Evolutionary conservation across 306 rosid genomes (phyloP).

Genomic region (Cicer judaicum): DNA sequence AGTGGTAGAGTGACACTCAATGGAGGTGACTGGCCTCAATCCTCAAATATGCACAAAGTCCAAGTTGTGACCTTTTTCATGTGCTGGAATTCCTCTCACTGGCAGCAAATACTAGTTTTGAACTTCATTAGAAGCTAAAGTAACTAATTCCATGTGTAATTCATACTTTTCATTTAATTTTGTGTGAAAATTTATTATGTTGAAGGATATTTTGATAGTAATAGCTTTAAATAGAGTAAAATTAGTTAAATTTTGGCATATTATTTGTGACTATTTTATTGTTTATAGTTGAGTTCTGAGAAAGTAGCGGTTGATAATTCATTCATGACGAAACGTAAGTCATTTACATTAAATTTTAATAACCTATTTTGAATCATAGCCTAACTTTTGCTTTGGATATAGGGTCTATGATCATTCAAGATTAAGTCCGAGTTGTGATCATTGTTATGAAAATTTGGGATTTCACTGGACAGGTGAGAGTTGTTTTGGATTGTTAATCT

Average conservation of each 20-base stretch:
- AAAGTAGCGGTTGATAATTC: neutral
- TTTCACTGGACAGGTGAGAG: neutral
- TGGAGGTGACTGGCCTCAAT: neutral
- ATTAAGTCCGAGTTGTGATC: neutral
- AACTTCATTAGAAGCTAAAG: no score
- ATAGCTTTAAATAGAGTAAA: no score
- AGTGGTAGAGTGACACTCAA: no score
- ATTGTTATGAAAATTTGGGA: neutral
- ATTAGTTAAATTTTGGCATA: no score
- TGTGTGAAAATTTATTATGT: no score
- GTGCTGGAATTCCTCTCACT: slow-evolving; percentile 3
- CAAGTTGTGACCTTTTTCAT: neutral
- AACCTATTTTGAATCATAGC: neutral
- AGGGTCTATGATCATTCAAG: neutral
- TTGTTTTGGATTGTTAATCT: neutral
- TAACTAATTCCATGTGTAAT: no score
- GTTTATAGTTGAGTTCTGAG: no score
- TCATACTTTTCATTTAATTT: no score
- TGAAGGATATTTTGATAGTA: no score
- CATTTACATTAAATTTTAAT: neutral
- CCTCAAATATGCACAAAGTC: neutral
- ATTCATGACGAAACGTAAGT: neutral
- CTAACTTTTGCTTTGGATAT: neutral
- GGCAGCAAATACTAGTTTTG: neutral
- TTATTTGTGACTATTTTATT: no score